Evolutionary conservation across 2,329 filamentous ascomycete genomes (phyloP).

Genomic region (Apiospora rasikravindrae): DNA sequence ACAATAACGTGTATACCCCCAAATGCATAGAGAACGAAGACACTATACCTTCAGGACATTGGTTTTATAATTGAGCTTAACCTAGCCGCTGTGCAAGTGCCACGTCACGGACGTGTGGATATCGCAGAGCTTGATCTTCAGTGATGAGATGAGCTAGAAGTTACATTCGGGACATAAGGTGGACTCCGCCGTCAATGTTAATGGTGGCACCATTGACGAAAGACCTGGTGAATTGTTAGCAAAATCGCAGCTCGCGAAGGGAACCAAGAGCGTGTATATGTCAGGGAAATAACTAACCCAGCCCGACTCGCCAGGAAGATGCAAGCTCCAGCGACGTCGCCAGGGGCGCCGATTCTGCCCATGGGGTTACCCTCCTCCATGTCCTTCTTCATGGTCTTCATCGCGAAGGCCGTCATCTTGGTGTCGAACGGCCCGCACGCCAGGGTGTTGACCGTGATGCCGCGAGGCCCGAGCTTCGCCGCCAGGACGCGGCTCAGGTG

Average conservation of each 20-base stretch:
- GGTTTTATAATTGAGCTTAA: slow-evolving; percentile 10
- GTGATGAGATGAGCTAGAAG: no score
- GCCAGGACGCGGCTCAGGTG: slow-evolving; percentile 66
- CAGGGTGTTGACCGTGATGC: slow-evolving; percentile 70
- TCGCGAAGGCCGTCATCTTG: slow-evolving; percentile 70
- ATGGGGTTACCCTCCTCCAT: slow-evolving; percentile 67
- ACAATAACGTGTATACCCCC: slow-evolving; percentile 19
- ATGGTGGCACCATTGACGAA: slow-evolving; percentile 71
- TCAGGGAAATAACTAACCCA: slow-evolving; percentile 47
- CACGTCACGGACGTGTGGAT: background rate
- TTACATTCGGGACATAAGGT: slow-evolving; percentile 52
- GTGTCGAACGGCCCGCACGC: slow-evolving; percentile 74
- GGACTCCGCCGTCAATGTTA: slow-evolving; percentile 62
- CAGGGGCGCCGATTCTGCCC: slow-evolving; percentile 67
- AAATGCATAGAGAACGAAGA: background rate
- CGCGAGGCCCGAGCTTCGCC: slow-evolving; percentile 61
- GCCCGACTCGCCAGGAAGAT: slow-evolving; percentile 72
- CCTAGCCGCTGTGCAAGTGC: background rate
- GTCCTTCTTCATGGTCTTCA: slow-evolving; percentile 58
- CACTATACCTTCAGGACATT: slow-evolving; percentile 18
- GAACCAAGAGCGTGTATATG: background rate
- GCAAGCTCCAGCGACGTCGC: slow-evolving; percentile 75
- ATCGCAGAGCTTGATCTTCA: background rate
- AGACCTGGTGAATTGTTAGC: slow-evolving; percentile 38
- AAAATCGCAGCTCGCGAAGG: background rate